Conservation (phyloP, 2,329 filamentous ascomycete genomes). For the Aspergillus sp. region DNA sequence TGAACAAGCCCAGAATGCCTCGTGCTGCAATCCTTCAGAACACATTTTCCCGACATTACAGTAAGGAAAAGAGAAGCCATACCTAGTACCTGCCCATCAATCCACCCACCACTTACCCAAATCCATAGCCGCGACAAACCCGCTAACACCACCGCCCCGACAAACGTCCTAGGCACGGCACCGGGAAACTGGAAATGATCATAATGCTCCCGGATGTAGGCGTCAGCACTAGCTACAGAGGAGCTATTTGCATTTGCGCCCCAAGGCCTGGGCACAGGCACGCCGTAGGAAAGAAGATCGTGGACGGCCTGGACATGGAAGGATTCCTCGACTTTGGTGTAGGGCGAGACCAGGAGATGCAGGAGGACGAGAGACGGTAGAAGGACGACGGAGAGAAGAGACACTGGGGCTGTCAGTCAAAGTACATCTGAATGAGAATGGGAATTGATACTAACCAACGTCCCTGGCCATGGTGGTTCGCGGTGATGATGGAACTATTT, state of each 20-base stretch:
- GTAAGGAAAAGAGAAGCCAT: conserved; percentile 10
- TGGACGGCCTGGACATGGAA: conserved; percentile 95
- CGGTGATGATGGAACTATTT: background rate
- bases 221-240: conserved; percentile 34
- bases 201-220: conserved; percentile 56
- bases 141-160: conserved; percentile 70
- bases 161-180: conserved; percentile 82
- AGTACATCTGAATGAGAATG: background rate
- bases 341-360: conserved; percentile 68
- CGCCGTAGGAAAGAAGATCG: conserved; percentile 76
- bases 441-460: background rate
- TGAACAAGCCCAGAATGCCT: conserved; percentile 67
- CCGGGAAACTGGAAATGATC: conserved; percentile 89
- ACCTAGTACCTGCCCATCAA: conserved; percentile 46
- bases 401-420: conserved; percentile 30
- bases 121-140: conserved; percentile 62
- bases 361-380: conserved; percentile 57
- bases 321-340: conserved; percentile 97
- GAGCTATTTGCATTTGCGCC: conserved; percentile 8
- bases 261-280: conserved; percentile 42
- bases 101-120: conserved; percentile 51
- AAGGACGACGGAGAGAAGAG: conserved; percentile 38
- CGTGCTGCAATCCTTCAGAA: conserved; percentile 46
- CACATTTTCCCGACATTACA: conserved; percentile 1
- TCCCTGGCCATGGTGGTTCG: background rate